Conservation (phyloP, 176 grass and related monocot species). For the Rhipidocladum racemiflorum region DNA sequence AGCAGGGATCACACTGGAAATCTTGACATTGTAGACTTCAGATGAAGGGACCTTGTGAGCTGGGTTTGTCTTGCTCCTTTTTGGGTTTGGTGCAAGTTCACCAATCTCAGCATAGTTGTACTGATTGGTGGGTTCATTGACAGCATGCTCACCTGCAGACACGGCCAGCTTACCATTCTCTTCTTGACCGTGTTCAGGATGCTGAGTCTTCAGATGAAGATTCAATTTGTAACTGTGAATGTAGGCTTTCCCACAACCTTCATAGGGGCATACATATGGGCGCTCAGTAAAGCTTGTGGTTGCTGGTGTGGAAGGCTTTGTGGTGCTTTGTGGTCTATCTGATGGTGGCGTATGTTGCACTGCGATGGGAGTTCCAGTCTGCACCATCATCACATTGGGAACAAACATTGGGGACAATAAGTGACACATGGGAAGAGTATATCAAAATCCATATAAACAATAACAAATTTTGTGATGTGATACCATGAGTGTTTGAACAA, state of each 20-base stretch:
- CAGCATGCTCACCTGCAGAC: constrained; percentile 23
- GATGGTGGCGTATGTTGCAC: constrained; percentile 30
- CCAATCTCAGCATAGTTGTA: constrained; percentile 35
- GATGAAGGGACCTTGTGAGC: constrained; percentile 23
- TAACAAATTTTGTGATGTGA: neutral
- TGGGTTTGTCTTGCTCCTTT: constrained; percentile 45
- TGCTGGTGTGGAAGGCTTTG: constrained; percentile 39
- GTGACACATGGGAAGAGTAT: neutral
- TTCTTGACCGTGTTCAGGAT: constrained; percentile 58
- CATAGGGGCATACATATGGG: constrained; percentile 67
- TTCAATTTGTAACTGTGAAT: constrained; percentile 88
- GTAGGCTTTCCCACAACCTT: constrained; percentile 85
- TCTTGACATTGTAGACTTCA: constrained; percentile 37
- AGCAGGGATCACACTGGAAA: constrained; percentile 6
- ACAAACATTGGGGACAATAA: neutral
- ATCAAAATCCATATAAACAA: neutral
- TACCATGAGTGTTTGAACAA: constrained; percentile 12
- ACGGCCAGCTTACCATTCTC: constrained; percentile 33
- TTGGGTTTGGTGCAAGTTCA: constrained; percentile 33
- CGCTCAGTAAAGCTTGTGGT: constrained; percentile 43
- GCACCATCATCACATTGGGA: constrained; percentile 23
- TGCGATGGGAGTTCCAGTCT: constrained; percentile 38
- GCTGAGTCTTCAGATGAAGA: constrained; percentile 74
- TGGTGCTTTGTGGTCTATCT: constrained; percentile 38
- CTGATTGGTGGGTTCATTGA: constrained; percentile 29